Conservation (phyloP, 768 basidiomycete species). For the Pleurotus eryngii region DNA sequence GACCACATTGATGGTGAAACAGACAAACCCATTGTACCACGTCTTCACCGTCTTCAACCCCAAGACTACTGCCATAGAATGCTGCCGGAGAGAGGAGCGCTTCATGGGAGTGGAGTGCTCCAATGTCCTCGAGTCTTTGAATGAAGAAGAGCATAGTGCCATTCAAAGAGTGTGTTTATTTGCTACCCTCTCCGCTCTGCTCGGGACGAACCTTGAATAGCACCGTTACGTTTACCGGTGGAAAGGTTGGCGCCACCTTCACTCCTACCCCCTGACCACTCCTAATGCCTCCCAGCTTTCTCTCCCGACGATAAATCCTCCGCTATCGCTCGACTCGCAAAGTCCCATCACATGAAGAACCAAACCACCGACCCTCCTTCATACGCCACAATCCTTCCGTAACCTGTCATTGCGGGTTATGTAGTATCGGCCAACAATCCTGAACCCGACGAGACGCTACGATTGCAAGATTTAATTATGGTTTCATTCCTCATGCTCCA, state of each 20-base stretch:
- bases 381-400: slow-evolving; percentile 20
- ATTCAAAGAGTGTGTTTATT: slow-evolving; percentile 32
- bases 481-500: slow-evolving; percentile 41
- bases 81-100: slow-evolving; percentile 30
- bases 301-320: slow-evolving; percentile 27
- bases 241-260: too few relatives aligned
- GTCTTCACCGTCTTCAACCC: slow-evolving; percentile 31
- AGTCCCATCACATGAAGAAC: slow-evolving; percentile 21
- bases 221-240: slow-evolving; percentile 36
- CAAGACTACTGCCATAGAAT: slow-evolving; percentile 27
- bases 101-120: slow-evolving; percentile 36
- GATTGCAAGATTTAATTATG: slow-evolving; percentile 30
- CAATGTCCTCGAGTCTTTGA: slow-evolving; percentile 33
- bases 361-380: slow-evolving; percentile 16
- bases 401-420: slow-evolving; percentile 20
- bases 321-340: slow-evolving; percentile 34
- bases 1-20: slow-evolving; percentile 27
- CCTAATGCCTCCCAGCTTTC: slow-evolving; percentile 23
- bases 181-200: neutral
- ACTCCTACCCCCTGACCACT: neutral
- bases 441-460: slow-evolving; percentile 24
- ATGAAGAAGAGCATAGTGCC: slow-evolving; percentile 36
- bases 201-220: slow-evolving; percentile 18
- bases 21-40: slow-evolving; percentile 27
- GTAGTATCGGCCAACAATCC: neutral